phyloP scores from a whole-genome alignment of 169 alveolate species.

The Sarcocystis neurona region DNA sequence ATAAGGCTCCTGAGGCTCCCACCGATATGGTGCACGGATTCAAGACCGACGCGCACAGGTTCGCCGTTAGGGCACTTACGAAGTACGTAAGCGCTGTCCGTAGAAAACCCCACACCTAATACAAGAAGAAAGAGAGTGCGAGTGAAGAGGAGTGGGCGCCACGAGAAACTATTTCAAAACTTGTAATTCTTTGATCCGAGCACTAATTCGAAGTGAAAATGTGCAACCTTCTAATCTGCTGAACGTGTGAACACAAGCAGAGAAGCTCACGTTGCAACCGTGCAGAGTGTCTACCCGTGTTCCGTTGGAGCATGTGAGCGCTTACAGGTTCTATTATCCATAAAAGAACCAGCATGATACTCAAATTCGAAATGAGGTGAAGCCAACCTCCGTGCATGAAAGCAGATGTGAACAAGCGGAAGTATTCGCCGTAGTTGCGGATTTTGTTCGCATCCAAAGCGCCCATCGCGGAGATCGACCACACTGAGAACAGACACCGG shows the following conservation, averaged over 20 bases:
- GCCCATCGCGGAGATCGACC: slow-evolving; percentile 24
- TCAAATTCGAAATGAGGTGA: slow-evolving; percentile 79
- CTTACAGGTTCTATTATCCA: slow-evolving; percentile 88
- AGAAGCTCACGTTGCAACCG: background rate
- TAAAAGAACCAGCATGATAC: slow-evolving; percentile 81
- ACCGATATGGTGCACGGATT: slow-evolving; percentile 87
- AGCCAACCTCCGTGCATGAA: slow-evolving; percentile 85
- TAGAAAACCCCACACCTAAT: slow-evolving; percentile 86
- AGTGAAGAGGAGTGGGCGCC: no score
- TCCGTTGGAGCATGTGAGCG: no score
- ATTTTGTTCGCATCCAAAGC: slow-evolving; percentile 55
- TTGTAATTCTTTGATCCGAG: background rate
- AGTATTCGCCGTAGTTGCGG: slow-evolving; percentile 75
- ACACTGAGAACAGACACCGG: background rate
- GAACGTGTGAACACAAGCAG: no score
- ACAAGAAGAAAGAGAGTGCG: background rate
- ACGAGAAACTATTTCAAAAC: background rate
- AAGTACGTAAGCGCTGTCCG: slow-evolving; percentile 78
- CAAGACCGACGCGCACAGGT: slow-evolving; percentile 79
- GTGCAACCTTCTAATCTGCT: background rate
- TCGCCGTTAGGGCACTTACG: slow-evolving; percentile 82
- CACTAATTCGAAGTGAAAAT: background rate
- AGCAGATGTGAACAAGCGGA: slow-evolving; percentile 84
- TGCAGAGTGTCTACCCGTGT: background rate
- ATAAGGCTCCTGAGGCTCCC: slow-evolving; percentile 89